Base-by-base conservation (phyloP, 2,329 filamentous ascomycete species). In the Alternaria solani region DNA sequence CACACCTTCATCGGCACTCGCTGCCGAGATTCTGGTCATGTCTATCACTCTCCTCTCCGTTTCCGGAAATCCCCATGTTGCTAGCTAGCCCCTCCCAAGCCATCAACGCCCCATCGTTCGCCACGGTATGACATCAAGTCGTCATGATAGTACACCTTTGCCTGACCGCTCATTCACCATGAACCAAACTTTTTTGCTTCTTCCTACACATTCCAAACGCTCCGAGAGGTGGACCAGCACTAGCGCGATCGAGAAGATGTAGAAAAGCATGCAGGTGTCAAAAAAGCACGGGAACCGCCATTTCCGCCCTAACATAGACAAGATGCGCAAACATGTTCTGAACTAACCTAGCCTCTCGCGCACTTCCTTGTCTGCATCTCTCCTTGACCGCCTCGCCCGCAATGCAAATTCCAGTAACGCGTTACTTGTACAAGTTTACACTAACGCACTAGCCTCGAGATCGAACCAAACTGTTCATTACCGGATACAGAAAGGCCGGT, bases 351-450 rank as follows among this genome's bases (percentile, higher is more conserved):
- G 5, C 9, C 11, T 30, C 20, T n/a, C 7, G 38, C 18, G n/a
- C 3, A 39, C 7, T 39, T 39, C 38, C 38, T 4, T 42, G 44
- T n/a, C 20, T 23, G 20, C n/a, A n/a, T 51, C n/a, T 56, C 44
- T 47, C 16, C 16, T 38, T 51, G 46, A 53, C 60, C 47, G 60
- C 60, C 56, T 41, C 23, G 38, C 41, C 51, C 54, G 26, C 18
- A 23, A 23, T 23, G 20, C 20, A 23, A 23, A 23, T 23, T 23
- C 2, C 20, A 23, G 20, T 23, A 23, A 23, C 20, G 20, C 20
- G 20, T 23, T 23, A 23, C 20, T 23, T 23, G 20, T 23, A 23
- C 20, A 23, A 23, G 20, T 23, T 23, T 23, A 23, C 20, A 23
- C 20, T 23, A 23, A 23, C 20, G n/a, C n/a, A 16, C n/a, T 39